Conservation (phyloP, 2,329 filamentous ascomycete genomes). For the Ophiobolus disseminans region DNA sequence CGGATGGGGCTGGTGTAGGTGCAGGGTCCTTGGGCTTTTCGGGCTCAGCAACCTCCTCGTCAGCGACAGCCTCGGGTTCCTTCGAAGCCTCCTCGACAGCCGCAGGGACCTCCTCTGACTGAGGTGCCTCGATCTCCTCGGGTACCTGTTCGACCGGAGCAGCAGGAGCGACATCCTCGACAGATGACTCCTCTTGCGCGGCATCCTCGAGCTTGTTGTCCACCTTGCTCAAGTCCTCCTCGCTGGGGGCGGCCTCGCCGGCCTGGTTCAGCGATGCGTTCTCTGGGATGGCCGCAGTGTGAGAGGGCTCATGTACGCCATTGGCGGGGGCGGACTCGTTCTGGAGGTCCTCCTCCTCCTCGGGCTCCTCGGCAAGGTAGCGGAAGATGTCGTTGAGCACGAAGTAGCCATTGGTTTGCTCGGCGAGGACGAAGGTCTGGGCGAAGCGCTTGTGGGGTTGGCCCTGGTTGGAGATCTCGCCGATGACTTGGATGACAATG, state of each 20-base stretch:
- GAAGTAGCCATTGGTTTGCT: constrained; percentile 96
- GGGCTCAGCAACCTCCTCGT: constrained; percentile 49
- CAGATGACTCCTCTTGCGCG: constrained; percentile 43
- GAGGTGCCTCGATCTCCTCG: constrained; percentile 43
- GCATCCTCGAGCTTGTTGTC: constrained; percentile 79
- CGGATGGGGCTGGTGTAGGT: constrained; percentile 60
- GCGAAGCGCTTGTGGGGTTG: constrained; percentile 94
- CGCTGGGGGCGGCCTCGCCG: constrained; percentile 46
- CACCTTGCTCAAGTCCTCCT: constrained; percentile 60
- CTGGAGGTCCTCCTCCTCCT: constrained; percentile 65
- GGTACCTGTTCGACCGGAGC: constrained; percentile 48
- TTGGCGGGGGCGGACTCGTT: constrained; percentile 44
- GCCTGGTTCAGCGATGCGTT: constrained; percentile 41
- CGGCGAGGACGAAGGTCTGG: constrained; percentile 95
- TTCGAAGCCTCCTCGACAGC: constrained; percentile 46
- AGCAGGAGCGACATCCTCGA: constrained; percentile 35
- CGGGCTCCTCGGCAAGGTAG: constrained; percentile 84
- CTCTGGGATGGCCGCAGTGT: constrained; percentile 42
- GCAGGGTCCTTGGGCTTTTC: constrained; percentile 70
- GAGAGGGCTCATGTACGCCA: constrained; percentile 51
- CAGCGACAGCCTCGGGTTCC: constrained; percentile 38
- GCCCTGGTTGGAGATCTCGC: constrained; percentile 94
- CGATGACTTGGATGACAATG: constrained; percentile 97
- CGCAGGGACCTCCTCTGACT: constrained; percentile 51
- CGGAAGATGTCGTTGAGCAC: constrained; percentile 98